Base-by-base conservation (phyloP, 345 rosid species). In the Eucalyptus leucophloia region DNA sequence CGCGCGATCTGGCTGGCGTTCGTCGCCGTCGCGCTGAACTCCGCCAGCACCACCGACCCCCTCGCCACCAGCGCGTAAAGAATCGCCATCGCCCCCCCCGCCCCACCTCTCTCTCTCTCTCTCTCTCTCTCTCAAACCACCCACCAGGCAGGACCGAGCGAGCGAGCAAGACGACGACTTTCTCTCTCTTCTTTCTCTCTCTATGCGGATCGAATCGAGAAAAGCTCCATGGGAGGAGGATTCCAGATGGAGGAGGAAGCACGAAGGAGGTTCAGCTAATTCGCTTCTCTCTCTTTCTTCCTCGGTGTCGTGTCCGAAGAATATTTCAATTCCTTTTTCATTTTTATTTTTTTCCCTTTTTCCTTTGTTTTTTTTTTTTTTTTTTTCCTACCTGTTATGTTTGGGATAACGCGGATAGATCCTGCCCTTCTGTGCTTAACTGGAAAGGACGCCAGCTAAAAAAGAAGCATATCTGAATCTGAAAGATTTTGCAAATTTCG, bases 41-140 rank as follows among this genome's bases (percentile, higher is more conserved):
- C 99, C 87, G 98, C 97, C 67, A 98, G 98, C 45, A 97, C 94
- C 91, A 96, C 98, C 91, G 98, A 93, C 50, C 98, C 99, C 87
- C 99, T 94, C 47, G 98, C 99, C 89, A 97, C 98, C 89, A 98
- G 95, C 90, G 97, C 97, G 93, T 93, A 98, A 9, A 97, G 95
- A 50, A 98, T 97, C 94, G 99, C 94, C 99, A 98, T 98, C 90
- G 9, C 56, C 86, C 32, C 56, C 86, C 32, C 32, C 49, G 5
- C 30, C 34, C n/a, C n/a, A 14, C 56, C 40, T 77, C 83, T 10
- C 28, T 7, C 82, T 49, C 40, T 42, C 44, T 42, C 44, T 42
- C 50, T 58, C 56, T 18, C 42, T 60, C 60, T 17, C 56, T 60
- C 42, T 17, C 10, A 47, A 65, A 67, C 37, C 21, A 44, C 49